These are phyloP conservation scores for Hypomontagnella monticulosa DNA, from an alignment of 495 filamentous ascomycete species.

Conservation along the genomic window DNA sequence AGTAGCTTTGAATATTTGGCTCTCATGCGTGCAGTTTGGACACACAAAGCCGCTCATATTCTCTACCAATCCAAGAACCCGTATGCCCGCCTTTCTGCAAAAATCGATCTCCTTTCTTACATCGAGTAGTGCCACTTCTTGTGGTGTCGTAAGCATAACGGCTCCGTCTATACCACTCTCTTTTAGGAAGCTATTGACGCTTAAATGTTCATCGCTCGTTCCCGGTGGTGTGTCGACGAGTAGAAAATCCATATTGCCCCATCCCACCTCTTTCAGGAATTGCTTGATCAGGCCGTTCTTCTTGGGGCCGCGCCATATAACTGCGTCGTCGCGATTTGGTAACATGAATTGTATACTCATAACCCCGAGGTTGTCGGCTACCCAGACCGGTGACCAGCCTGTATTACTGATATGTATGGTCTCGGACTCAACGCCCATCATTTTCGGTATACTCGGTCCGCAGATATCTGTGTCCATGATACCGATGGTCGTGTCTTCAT, in stretches of 20 bases:
- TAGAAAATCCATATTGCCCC: conserved; percentile 93
- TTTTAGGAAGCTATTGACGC: conserved; percentile 86
- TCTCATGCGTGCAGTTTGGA: conserved; percentile 81
- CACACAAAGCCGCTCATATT: conserved; percentile 99
- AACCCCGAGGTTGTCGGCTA: conserved; percentile 86
- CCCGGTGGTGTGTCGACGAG: conserved; percentile 96
- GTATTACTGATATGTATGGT: conserved; percentile 83
- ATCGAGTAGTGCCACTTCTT: conserved; percentile 92
- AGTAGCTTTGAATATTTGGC: conserved; percentile 88
- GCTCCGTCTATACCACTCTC: conserved; percentile 92
- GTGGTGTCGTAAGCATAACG: conserved; percentile 91
- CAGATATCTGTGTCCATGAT: conserved; percentile 98
- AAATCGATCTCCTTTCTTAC: conserved; percentile 98
- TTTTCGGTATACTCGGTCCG: conserved; percentile 93
- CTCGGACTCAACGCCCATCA: conserved; percentile 95
- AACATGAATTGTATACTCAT: conserved; percentile 99
- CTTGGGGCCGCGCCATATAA: conserved; percentile 97
- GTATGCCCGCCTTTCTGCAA: conserved; percentile 92
- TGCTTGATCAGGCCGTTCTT: conserved; percentile 99
- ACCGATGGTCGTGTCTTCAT: conserved; percentile 78
- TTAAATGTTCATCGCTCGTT: conserved; percentile 93
- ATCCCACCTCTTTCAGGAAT: conserved; percentile 96
- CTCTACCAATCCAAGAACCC: conserved; percentile 88
- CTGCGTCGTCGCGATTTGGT: conserved; percentile 87
- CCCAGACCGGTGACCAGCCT: conserved; percentile 95